Percentiles rank a stretch among this genome's conserved stretches.
Conservation (phyloP, 2,329 filamentous ascomycete genomes). For the Trichoderma lentiforme region DNA sequence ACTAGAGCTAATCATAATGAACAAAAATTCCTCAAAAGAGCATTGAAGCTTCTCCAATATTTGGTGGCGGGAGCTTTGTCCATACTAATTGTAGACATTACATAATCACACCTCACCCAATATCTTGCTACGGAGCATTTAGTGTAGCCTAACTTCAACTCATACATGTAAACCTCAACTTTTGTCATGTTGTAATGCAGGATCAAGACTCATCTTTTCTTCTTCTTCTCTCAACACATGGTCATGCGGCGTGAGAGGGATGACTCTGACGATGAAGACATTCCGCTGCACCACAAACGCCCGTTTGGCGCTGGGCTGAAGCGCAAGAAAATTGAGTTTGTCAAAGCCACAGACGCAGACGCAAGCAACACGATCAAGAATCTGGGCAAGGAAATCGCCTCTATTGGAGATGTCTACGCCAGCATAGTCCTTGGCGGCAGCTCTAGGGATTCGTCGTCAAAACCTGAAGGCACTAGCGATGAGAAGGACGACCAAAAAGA, state of each 20-base stretch:
- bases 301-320: conserved; percentile 57
- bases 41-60: not conserved
- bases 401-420: conserved; percentile 60
- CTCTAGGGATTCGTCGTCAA: conserved; percentile 14
- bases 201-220: not conserved
- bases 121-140: not conserved
- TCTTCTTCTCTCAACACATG: not conserved
- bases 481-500: not conserved
- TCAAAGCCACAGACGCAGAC: conserved; percentile 48
- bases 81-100: not conserved
- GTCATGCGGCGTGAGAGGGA: conserved; percentile 30
- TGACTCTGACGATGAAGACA: conserved; percentile 36
- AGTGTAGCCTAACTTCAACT: not conserved
- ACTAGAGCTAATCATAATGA: conserved; percentile 5
- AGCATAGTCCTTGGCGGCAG: conserved; percentile 58
- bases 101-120: not conserved
- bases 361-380: conserved; percentile 28
- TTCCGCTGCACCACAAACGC: conserved; percentile 51
- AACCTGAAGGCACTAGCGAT: conserved; percentile 22
- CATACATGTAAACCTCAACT: not conserved
- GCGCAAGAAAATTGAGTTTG: conserved; percentile 53
- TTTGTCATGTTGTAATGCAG: not conserved
- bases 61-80: not conserved
- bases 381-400: conserved; percentile 25
- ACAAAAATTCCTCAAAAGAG: not conserved